Percentiles rank a stretch among this genome's conserved stretches.
These are phyloP conservation scores for Termitomyces sp. DNA, from an alignment of 768 basidiomycete species.

Conservation along the genomic window DNA sequence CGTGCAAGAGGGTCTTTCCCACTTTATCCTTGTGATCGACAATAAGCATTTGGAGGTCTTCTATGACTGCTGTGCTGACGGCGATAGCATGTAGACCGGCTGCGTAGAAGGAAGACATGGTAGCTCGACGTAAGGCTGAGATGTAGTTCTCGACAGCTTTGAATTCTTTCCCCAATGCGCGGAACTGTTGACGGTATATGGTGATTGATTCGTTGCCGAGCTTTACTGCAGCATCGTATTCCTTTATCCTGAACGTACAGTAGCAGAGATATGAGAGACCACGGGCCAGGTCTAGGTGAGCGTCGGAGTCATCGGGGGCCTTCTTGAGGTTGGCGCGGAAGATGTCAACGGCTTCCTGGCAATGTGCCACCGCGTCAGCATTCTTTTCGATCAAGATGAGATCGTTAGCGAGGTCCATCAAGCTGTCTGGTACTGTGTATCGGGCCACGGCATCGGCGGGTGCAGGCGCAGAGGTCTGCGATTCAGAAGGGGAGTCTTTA, in stretches of 20 bases:
- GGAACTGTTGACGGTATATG: slow-evolving; percentile 3
- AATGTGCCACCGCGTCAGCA: slow-evolving; percentile 10
- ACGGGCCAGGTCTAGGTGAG: not conserved
- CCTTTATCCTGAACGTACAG: slow-evolving; percentile 6
- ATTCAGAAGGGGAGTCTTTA: not conserved
- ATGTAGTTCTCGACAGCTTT: slow-evolving; percentile 2
- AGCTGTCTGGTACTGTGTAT: slow-evolving; percentile 2
- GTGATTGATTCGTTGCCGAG: slow-evolving; percentile 7
- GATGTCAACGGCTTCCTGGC: slow-evolving; percentile 14
- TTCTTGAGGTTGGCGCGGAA: slow-evolving; percentile 6
- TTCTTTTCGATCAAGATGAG: slow-evolving; percentile 2
- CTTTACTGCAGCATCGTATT: slow-evolving; percentile 4
- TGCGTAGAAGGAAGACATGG: not conserved
- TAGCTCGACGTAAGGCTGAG: slow-evolving; percentile 1
- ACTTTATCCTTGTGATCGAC: slow-evolving; percentile 5
- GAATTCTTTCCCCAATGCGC: not conserved
- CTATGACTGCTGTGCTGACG: slow-evolving; percentile 5
- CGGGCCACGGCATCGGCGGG: not conserved
- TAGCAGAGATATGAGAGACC: slow-evolving; percentile 10
- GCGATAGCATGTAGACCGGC: not conserved
- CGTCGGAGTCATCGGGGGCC: not conserved
- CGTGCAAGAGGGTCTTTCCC: not conserved
- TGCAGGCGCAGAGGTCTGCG: not conserved
- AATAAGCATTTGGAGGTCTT: slow-evolving; percentile 3
- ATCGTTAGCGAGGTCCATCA: slow-evolving; percentile 12